A percentile compares a stretch with the other conserved stretches of the same genome.
These are phyloP conservation scores for Sphagnum magellanicum DNA, from an alignment of 228 moss, liverwort and hornwort species.

Conservation along the genomic window DNA sequence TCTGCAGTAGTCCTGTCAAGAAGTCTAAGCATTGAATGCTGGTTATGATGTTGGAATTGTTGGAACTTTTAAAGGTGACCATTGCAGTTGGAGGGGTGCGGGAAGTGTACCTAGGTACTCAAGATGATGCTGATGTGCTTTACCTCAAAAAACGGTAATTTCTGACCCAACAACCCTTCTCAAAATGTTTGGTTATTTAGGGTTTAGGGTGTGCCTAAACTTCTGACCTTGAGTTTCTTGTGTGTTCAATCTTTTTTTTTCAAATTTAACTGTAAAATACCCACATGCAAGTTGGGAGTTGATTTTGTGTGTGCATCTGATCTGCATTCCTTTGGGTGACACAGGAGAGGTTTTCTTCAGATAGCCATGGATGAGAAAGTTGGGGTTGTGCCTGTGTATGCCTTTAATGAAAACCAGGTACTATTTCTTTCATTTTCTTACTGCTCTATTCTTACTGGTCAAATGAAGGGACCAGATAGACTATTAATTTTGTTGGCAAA, in stretches of 20 bases:
- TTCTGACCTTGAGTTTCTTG: too few relatives aligned
- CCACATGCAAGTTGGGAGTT: too few relatives aligned
- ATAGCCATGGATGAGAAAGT: slow-evolving; percentile 69
- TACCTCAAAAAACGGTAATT: slow-evolving; percentile 61
- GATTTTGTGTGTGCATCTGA: background rate
- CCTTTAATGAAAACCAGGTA: slow-evolving; percentile 79
- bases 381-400: slow-evolving; percentile 85
- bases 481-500: too few relatives aligned
- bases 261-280: too few relatives aligned
- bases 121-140: slow-evolving; percentile 49
- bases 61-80: slow-evolving; percentile 39
- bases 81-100: slow-evolving; percentile 76
- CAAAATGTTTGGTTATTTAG: too few relatives aligned
- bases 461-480: too few relatives aligned
- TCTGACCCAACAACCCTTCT: background rate
- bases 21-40: too few relatives aligned
- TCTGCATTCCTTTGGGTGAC: background rate
- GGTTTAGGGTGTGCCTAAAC: too few relatives aligned
- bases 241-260: too few relatives aligned
- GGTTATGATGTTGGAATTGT: background rate
- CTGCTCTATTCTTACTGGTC: too few relatives aligned
- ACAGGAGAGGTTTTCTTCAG: slow-evolving; percentile 72
- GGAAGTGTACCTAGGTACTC: slow-evolving; percentile 77
- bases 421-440: background rate
- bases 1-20: too few relatives aligned